Evolutionary conservation across 805 yeast genomes (phyloP), one percentile per base, ranked within the genome.

Genomic region (Clavispora phyllophila): DNA sequence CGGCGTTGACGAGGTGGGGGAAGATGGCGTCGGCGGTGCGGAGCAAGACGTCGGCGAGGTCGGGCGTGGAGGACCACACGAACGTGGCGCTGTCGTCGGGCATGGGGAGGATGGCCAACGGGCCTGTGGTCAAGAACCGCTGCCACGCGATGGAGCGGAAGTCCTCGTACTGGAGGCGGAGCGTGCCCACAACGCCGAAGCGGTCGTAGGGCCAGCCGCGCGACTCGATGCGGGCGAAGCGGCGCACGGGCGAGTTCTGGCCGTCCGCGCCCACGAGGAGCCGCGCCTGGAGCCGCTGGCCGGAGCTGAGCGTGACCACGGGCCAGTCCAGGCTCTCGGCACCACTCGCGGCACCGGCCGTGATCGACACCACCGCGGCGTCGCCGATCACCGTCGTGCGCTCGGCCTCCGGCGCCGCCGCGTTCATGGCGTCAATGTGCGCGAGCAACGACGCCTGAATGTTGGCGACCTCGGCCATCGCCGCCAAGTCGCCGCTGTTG

Each of bases 221-320:
- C 2, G 95, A 79, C 57, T 81, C 82, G 42, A 93, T 89, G 2
- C 78, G 81, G 0, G 97, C 84, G 56, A 76, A 90, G 48, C 76
- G 73, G 37, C 97, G 75, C 5, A 86, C 98, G 0, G 97, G 96
- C 1, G 97, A 89, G 61, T 89, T 87, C 61, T 81, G 88, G 1
- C 99, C 99, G 61, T 93, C 99, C 31, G 96, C 96, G 8, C 99
- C 99, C 13, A 93, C 79, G 17, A 90, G 68, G n/a, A 90, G 69
- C 42, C 96, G 72, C 0, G 96, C 76, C 54, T 78, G 76, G 39
- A 82, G 70, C 10, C 57, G 49, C 12, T 76, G 75, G 1, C 96
- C 97, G 48, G 76, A 76, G 12, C 78, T 76, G 12, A 90, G 67
- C 20, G 75, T 68, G 12, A 91, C 81, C 8, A 79, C 57, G 1